phyloP scores from a whole-genome alignment of 78 protist genomes.

The Dictyostelium firmibasis region DNA sequence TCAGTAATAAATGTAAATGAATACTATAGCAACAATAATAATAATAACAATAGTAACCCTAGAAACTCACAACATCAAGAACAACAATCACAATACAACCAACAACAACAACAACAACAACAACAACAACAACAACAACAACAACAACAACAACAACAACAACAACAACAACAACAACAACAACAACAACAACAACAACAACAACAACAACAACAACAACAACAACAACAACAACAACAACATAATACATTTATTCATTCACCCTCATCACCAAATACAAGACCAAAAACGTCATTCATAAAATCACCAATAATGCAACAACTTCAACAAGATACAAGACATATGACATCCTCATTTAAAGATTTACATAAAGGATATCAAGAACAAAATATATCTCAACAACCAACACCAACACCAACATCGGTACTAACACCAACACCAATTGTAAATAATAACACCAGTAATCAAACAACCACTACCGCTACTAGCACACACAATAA shows the following conservation, averaged over 20 bases:
- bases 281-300: background rate
- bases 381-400: background rate
- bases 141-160: background rate
- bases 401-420: background rate
- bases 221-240: background rate
- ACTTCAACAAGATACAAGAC: background rate
- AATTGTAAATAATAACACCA: background rate
- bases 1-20: slow-evolving; percentile 22
- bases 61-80: background rate
- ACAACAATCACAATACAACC: background rate
- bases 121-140: slow-evolving; percentile 2
- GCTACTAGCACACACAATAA: background rate
- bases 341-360: background rate
- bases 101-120: background rate
- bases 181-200: background rate
- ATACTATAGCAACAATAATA: slow-evolving; percentile 13
- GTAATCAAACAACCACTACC: background rate
- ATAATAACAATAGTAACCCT: background rate
- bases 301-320: slow-evolving; percentile 9
- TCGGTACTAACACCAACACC: background rate
- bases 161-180: background rate
- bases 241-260: background rate
- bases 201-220: background rate
- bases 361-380: slow-evolving; percentile 4
- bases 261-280: background rate